phyloP scores from a whole-genome alignment of 768 basidiomycete genomes.

The Boletus vermiculosoides region DNA sequence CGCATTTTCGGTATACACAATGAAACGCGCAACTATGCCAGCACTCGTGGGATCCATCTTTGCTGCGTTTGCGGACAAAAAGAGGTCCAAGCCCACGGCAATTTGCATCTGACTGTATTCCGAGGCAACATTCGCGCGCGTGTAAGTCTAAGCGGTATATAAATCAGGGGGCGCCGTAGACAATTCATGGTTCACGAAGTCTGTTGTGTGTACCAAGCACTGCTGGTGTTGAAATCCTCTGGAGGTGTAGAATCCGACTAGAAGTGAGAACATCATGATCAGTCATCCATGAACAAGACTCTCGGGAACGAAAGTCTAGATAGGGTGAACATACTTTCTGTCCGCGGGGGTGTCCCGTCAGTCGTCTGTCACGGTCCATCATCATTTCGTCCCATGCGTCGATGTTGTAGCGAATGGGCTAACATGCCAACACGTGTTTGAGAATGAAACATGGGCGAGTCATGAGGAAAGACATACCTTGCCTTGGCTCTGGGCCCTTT shows the following conservation, averaged over 20 bases:
- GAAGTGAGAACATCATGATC: neutral
- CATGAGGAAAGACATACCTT: slow-evolving; percentile 55
- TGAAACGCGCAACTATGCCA: neutral
- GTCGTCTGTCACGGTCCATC: slow-evolving; percentile 85
- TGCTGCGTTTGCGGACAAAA: neutral
- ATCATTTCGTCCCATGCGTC: slow-evolving; percentile 96
- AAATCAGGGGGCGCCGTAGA: slow-evolving; percentile 23
- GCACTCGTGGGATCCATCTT: neutral
- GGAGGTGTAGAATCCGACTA: slow-evolving; percentile 72
- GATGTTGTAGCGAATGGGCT: slow-evolving; percentile 83
- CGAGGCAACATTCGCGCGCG: neutral
- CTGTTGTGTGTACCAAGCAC: slow-evolving; percentile 69
- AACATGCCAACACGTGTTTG: neutral
- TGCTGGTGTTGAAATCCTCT: slow-evolving; percentile 67
- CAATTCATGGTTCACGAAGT: slow-evolving; percentile 33
- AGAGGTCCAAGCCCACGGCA: neutral
- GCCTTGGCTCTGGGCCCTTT: slow-evolving; percentile 81
- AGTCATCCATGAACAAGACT: neutral
- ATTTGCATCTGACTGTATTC: neutral
- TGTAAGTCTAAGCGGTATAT: slow-evolving; percentile 19
- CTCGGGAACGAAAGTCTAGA: neutral
- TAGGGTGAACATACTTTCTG: slow-evolving; percentile 63
- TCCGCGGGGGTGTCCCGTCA: slow-evolving; percentile 85
- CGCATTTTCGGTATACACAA: neutral
- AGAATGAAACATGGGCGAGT: neutral